Base-by-base conservation (phyloP, 1,139 yeast species). In the Zygoascus sp. region DNA sequence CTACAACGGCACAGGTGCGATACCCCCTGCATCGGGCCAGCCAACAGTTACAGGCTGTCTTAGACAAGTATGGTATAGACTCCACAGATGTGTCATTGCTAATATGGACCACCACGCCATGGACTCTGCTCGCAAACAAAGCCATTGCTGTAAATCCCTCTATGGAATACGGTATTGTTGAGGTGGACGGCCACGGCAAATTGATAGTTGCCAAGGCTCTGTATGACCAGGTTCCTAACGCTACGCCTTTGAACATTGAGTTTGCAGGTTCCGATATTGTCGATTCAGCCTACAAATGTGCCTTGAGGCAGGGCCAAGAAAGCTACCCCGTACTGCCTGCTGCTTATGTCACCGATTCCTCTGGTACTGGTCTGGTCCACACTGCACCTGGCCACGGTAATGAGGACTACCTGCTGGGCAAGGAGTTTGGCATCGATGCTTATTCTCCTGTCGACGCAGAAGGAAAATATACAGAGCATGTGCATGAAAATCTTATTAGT, bases 301-400 rank as follows among this genome's bases (percentile, higher is more conserved):
- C 87, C 1, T 68, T 85, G 2, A 59, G 74, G n/a, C 52, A 67
- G 2, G 53, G 52, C 2, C 67, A 68, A 3, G 55, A 58, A 1
- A 49, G 51, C 1, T 76, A 73, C 52, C 95, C 95, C 0, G 70
- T 94, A 4, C 57, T 90, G 1, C 81, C 80, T 50, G 97, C 95
- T 2, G 79, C 76, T 44, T 96, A 90, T 66, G 97, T 94, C 10
- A 80, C 89, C 1, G 77, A 78, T 45, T 59, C 76, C 1, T 81
- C 95, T 0, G 99, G 99, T 66, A 88, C 98, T 0, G 99, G 98
- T 1, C 68, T 94, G 13, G 99, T 92, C 1, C 99, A 92, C 60
- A 86, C 89, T 15, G 97, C 98, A 0, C 97, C 98, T 1, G 97
- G 97, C 0, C 98, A 92, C 64, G 99, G 99, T 57, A 80, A 83